These are phyloP conservation scores for Pugionium dolabratum DNA, from an alignment of 345 rosid species.

Conservation along the genomic window DNA sequence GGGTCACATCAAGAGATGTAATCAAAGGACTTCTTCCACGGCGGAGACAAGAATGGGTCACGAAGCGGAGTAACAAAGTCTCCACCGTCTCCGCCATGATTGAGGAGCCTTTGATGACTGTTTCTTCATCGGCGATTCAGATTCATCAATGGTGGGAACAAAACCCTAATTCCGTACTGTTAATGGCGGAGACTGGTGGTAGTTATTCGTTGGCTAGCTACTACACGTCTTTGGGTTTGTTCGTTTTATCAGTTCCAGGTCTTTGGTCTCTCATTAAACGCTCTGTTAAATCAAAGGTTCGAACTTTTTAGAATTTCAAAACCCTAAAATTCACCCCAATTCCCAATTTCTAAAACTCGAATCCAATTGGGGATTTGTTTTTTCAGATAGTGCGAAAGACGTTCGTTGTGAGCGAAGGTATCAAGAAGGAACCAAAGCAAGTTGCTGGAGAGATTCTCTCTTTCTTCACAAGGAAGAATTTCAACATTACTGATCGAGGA, in stretches of 20 bases:
- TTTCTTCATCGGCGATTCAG: conserved; percentile 40
- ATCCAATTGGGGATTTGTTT: background rate
- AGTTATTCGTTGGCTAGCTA: conserved; percentile 92
- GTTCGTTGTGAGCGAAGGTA: conserved; percentile 52
- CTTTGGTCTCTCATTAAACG: conserved; percentile 99
- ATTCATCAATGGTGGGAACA: conserved; percentile 41
- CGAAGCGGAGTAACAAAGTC: conserved; percentile 26
- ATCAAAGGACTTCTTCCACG: conserved; percentile 25
- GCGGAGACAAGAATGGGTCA: background rate
- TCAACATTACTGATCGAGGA: conserved; percentile 74
- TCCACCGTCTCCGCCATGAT: conserved; percentile 21
- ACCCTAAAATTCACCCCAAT: background rate
- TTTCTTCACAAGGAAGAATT: conserved; percentile 85
- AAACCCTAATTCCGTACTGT: conserved; percentile 43
- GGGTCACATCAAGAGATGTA: conserved; percentile 33
- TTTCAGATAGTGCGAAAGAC: conserved; percentile 86
- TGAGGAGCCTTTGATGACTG: conserved; percentile 28
- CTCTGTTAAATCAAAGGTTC: conserved; percentile 93
- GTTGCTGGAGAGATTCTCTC: conserved; percentile 89
- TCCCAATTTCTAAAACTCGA: background rate
- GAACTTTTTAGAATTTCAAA: background rate
- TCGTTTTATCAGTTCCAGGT: conserved; percentile 91
- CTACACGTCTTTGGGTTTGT: conserved; percentile 87
- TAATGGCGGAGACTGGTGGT: conserved; percentile 60
- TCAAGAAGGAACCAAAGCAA: conserved; percentile 58